Evolutionary conservation across 495 filamentous ascomycete genomes (phyloP), one percentile per base, ranked within the genome.

Genomic region (Daldinia caldariorum): DNA sequence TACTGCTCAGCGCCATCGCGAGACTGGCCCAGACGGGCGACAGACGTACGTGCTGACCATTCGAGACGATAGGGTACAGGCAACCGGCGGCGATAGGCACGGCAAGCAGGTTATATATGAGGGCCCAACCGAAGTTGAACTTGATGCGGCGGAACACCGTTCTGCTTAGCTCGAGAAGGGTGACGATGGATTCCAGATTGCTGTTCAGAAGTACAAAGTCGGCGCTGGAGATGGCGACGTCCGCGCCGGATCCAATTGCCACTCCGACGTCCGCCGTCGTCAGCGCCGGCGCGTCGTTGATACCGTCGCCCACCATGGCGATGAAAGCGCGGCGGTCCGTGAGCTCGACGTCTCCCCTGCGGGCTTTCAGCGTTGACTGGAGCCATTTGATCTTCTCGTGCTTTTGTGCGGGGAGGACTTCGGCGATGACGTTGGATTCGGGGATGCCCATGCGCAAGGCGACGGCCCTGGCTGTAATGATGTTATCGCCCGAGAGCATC

Each of bases 401-500:
- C 80, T 98, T 98, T 65, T 94, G 85, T 4, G 89, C 87, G 0
- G 94, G 94, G 7, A 97, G 85, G 1, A 97, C 91, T 49, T 92
- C 92, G 39, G 94, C 95, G 74, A 97, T 91, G 72, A 98, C 89
- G 72, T 94, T 91, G 51, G 83, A 79, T 0, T 80, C 71, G 0
- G 90, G 86, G 69, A 98, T 97, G 16, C 91, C 91, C 22, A 97
- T 81, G 77, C 88, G 86, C 3, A 82, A 78, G 1, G 91, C 94
- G n/a, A 97, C 83, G 14, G 91, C 91, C 34, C 85, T 83, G n/a
- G 92, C 84, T 2, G 94, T 93, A 22, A 80, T 86, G 1, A 84
- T 84, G 67, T 91, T 91, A 78, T 98, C 94, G 14, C 94, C 94
- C 3, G 93, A 95, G 49, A 97, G 89, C 92, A 98, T 97, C 87